Evolutionary conservation across 2,329 filamentous ascomycete genomes (phyloP).

Genomic region (Pyricularia sp.): DNA sequence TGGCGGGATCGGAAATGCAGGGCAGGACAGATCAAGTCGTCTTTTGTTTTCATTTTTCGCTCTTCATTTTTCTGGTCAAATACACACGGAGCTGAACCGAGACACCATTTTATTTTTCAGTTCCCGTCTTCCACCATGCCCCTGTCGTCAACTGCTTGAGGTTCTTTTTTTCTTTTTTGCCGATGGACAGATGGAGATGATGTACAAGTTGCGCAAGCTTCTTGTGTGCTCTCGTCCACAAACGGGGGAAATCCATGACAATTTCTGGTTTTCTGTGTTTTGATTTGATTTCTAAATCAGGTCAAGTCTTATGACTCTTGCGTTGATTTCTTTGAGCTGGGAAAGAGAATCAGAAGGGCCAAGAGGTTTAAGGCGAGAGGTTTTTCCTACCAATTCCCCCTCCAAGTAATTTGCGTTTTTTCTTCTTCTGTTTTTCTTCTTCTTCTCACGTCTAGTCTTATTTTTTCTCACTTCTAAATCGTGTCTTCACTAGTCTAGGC

Average conservation of each 20-base stretch:
- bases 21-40: constrained; percentile 2
- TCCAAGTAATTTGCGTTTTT: background rate
- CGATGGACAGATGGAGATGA: background rate
- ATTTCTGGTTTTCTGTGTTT: background rate
- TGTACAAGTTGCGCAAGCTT: background rate
- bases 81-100: constrained; percentile 4
- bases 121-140: background rate
- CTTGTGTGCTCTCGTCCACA: background rate
- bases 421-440: background rate
- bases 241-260: background rate
- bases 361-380: background rate
- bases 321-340: background rate
- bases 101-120: background rate
- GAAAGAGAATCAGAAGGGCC: background rate
- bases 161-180: background rate
- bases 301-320: background rate
- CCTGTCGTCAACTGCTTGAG: background rate
- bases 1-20: constrained; percentile 2
- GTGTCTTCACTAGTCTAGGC: background rate
- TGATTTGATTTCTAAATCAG: background rate
- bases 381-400: background rate
- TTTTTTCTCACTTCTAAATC: background rate
- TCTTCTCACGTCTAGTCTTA: background rate
- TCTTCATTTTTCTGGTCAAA: background rate
- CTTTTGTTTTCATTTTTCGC: background rate